Evolutionary conservation across 2,329 filamentous ascomycete species (phyloP).

Genomic region (Lachnellula willkommii): DNA sequence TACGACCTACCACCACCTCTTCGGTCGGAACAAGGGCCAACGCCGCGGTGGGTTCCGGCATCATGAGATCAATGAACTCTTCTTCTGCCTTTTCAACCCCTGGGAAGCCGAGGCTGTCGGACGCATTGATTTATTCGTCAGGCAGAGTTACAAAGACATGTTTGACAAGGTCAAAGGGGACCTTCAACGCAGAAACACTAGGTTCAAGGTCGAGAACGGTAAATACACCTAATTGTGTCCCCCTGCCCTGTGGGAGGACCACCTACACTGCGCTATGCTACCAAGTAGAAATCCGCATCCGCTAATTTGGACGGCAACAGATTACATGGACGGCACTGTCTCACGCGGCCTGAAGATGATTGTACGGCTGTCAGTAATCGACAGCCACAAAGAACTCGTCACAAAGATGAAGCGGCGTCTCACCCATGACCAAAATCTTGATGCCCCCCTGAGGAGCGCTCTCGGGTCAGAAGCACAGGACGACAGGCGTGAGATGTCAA

Average conservation of each 20-base stretch:
- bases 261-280: neutral
- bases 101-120: slow-evolving; percentile 3
- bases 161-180: slow-evolving; percentile 1
- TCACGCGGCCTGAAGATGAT: neutral
- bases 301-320: neutral
- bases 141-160: neutral
- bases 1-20: neutral
- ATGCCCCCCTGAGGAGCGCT: neutral
- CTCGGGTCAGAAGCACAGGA: neutral
- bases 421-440: neutral
- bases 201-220: neutral
- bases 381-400: slow-evolving; percentile 1
- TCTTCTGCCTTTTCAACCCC: slow-evolving; percentile 1
- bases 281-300: neutral
- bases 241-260: neutral
- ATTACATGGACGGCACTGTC: slow-evolving; percentile 1
- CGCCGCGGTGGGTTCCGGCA: neutral
- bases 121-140: neutral
- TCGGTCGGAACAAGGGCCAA: neutral
- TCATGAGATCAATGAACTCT: neutral
- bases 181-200: neutral
- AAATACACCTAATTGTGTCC: neutral
- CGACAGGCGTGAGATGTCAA: slow-evolving; percentile 2
- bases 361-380: neutral
- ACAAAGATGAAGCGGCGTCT: neutral